Evolutionary conservation across 2,329 filamentous ascomycete species (phyloP).

Genomic region (Aureobasidium sp.): DNA sequence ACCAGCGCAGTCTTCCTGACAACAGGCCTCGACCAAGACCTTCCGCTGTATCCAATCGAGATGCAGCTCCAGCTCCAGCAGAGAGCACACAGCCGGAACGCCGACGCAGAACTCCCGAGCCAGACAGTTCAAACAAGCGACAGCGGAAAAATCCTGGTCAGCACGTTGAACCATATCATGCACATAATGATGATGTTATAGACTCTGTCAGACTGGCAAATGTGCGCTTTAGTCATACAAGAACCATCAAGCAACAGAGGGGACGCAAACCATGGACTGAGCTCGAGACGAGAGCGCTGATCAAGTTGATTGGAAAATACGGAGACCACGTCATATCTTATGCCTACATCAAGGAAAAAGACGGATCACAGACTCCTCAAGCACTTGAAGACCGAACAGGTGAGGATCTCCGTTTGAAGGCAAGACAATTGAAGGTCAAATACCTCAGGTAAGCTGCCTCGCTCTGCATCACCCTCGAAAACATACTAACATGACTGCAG

Average conservation of each 20-base stretch:
- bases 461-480: constrained; percentile 13
- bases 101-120: background rate
- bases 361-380: constrained; percentile 19
- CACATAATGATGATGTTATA: constrained; percentile 18
- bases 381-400: constrained; percentile 32
- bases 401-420: constrained; percentile 38
- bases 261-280: constrained; percentile 27
- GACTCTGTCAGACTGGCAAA: too few relatives aligned
- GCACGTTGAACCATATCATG: constrained; percentile 20
- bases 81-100: background rate
- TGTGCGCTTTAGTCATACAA: too few relatives aligned
- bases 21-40: constrained; percentile 15
- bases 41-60: background rate
- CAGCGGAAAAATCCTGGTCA: constrained; percentile 26
- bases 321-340: constrained; percentile 33
- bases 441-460: constrained; percentile 32
- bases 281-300: constrained; percentile 34
- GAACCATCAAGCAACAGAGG: constrained; percentile 29
- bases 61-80: background rate
- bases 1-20: constrained; percentile 24
- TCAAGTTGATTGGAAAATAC: constrained; percentile 35
- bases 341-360: constrained; percentile 34
- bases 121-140: constrained; percentile 11
- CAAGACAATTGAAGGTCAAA: constrained; percentile 43
- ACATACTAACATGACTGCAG: constrained; percentile 16